Base-by-base conservation (phyloP, 176 grass and related monocot genomes). In the Raddia distichophylla region DNA sequence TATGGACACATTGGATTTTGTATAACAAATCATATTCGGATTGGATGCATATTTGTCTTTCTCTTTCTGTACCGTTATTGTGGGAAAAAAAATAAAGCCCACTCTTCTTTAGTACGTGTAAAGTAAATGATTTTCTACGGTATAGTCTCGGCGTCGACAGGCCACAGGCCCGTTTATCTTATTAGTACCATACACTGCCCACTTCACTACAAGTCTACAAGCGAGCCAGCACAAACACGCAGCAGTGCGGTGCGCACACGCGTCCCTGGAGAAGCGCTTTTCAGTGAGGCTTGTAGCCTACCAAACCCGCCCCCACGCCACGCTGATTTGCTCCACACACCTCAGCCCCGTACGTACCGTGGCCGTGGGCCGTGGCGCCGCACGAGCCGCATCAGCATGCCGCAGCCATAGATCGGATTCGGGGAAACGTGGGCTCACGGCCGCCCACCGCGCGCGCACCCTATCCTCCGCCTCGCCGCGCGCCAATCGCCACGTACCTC, bases 361-460 rank as follows among this genome's bases (percentile, higher is more conserved):
- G 44, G 51, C 62, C 51, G 42, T 16, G 11, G 44, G 51, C 62
- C 51, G 42, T 16, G 11, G 40, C 1, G 27, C 13, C 45, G 57
- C 56, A 32, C 7, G 34, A 74, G 69, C 64, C 27, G 27, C 27
- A 27, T 27, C 27, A 27, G 27, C 27, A 27, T 27, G 27, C 27
- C 37, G 6, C 57, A 15, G 60, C 88, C 83, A 90, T 48, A 62
- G 67, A 67, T 8, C 14, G 83, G 53, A 83, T 79, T 32, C 17
- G 16, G 61, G 17, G 74, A 46, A 8, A 86, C 88, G 88, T 90
- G 88, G 88, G 42, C 79, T 4, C 79, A 43, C 48, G 51, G 33
- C 73, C n/a, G 61, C 88, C 88, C 88, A 54, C 42, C 84, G 4
- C 71, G 55, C 84, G 4, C 71, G 55, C 87, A 89, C 82, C 87